Conservation (phyloP, 306 rosid species). For the Oxytropis ochrocephala region DNA sequence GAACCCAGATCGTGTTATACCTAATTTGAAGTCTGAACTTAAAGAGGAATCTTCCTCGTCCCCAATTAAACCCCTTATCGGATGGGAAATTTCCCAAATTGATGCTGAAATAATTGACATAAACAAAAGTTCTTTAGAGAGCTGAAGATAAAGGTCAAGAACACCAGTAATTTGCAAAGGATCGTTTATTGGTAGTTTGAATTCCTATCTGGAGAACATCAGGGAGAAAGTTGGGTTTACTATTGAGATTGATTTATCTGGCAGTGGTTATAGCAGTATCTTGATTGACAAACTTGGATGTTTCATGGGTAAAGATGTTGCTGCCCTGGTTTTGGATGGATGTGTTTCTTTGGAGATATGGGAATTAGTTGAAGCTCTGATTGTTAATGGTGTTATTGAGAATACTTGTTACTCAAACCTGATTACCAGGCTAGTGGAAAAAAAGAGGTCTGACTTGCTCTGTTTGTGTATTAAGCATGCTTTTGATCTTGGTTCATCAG, state of each 20-base stretch:
- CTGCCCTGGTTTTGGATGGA: conserved; percentile 57
- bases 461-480: conserved; percentile 63
- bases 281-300: conserved; percentile 46
- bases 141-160: conserved; percentile 44
- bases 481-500: conserved; percentile 53
- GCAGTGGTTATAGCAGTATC: conserved; percentile 22
- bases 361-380: conserved; percentile 63
- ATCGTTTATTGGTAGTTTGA: conserved; percentile 39
- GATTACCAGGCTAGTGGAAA: conserved; percentile 40
- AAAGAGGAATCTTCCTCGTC: conserved; percentile 28
- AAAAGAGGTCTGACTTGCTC: conserved; percentile 56
- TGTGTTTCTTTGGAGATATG: conserved; percentile 60
- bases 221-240: conserved; percentile 34
- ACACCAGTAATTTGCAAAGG: conserved; percentile 25
- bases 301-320: conserved; percentile 43
- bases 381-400: conserved; percentile 45
- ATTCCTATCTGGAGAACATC: conserved; percentile 46
- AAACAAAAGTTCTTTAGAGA: conserved; percentile 40
- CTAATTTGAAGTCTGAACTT: conserved; percentile 38
- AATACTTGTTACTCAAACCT: conserved; percentile 42
- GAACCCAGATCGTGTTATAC: conserved; percentile 47
- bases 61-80: conserved; percentile 35
- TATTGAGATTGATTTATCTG: conserved; percentile 29
- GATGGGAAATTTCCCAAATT: conserved; percentile 55
- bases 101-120: conserved; percentile 46